Percentiles rank a stretch among this genome's conserved stretches.
phyloP scores from a whole-genome alignment of 805 yeast species.

The Wickerhamomyces ciferrii region DNA sequence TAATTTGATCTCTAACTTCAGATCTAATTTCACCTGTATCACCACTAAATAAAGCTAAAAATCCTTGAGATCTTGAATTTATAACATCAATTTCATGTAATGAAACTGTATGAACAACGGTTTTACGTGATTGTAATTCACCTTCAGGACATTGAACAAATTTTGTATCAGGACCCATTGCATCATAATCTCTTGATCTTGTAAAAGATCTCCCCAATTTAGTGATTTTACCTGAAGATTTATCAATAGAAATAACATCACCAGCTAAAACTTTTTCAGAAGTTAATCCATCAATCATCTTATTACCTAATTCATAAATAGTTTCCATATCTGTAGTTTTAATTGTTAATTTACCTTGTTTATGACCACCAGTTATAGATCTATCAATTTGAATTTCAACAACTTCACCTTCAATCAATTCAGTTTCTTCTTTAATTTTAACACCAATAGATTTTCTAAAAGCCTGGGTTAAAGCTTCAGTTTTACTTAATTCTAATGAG shows the following conservation, averaged over 20 bases:
- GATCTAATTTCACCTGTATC: slow-evolving; percentile 97
- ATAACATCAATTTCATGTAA: slow-evolving; percentile 97
- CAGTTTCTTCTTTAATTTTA: slow-evolving; percentile 94
- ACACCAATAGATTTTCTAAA: slow-evolving; percentile 95
- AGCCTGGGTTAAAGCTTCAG: slow-evolving; percentile 95
- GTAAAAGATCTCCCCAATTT: slow-evolving; percentile 95
- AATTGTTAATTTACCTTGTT: slow-evolving; percentile 95
- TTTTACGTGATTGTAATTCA: slow-evolving; percentile 92
- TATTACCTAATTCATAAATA: slow-evolving; percentile 88
- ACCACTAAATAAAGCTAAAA: slow-evolving; percentile 90
- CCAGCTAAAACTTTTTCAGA: slow-evolving; percentile 96
- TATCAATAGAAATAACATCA: slow-evolving; percentile 92
- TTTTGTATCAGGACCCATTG: slow-evolving; percentile 97
- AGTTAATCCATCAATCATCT: slow-evolving; percentile 91
- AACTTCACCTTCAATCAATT: slow-evolving; percentile 97
- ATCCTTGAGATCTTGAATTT: slow-evolving; percentile 96
- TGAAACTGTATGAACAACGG: slow-evolving; percentile 96
- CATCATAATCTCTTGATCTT: slow-evolving; percentile 95
- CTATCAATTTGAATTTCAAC: slow-evolving; percentile 94
- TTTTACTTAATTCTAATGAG: slow-evolving; percentile 87
- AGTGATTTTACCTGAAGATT: slow-evolving; percentile 90
- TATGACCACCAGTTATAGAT: slow-evolving; percentile 94
- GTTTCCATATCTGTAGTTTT: slow-evolving; percentile 99
- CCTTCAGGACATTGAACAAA: slow-evolving; percentile 99
- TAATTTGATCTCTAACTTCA: slow-evolving; percentile 94